Base-by-base conservation (phyloP, 2,329 filamentous ascomycete genomes). In the Penicillium nordicum region DNA sequence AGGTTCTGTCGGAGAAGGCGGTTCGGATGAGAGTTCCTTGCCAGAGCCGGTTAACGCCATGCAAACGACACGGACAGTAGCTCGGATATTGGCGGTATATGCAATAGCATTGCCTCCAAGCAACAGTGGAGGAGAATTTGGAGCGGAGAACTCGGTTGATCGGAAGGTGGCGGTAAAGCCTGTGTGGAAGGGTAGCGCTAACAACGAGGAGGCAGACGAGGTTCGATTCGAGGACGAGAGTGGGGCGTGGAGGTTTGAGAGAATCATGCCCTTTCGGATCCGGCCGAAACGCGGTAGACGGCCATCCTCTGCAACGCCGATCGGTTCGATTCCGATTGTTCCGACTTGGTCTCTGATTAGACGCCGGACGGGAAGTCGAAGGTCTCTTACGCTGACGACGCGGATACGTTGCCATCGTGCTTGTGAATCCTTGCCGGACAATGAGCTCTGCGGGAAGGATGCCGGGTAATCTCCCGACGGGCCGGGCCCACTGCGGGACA, bases 21-120 rank as follows among this genome's bases (percentile, higher is more conserved):
- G 65, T 7, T 63, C 59, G 5, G 68, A 67, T 21, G 66, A 53
- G 9, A 59, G 49, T 34, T 71, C 64, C 16, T 75, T 68, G 5
- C 38, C 50, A 23, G 57, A 29, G 7, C 71, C 71, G 5, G 68
- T 68, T 14, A 74, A 63, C 23, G 71, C 69, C 57, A 88, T 79
- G 32, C 82, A 82, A 27, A 88, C 71, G 1, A 97, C 84, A 57
- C 88, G 87, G 0, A 91, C 92, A 0, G 89, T 85, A 1, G 92
- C 88, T 9, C 93, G 84, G 14, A 97, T 87, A 68, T 92, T 97
- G 18, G 90, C 91, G 40, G 92, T 84, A 68, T 97, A 97, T 0
- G 93, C 84, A 30, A 95, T 92, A 0, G 82, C 80, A 54, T 78
- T 75, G 1, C 76, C 75, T 23, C 77, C 76, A 3, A 79, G 63